Evolutionary conservation across 306 rosid species (phyloP).

Genomic region (Cucumis melo): DNA sequence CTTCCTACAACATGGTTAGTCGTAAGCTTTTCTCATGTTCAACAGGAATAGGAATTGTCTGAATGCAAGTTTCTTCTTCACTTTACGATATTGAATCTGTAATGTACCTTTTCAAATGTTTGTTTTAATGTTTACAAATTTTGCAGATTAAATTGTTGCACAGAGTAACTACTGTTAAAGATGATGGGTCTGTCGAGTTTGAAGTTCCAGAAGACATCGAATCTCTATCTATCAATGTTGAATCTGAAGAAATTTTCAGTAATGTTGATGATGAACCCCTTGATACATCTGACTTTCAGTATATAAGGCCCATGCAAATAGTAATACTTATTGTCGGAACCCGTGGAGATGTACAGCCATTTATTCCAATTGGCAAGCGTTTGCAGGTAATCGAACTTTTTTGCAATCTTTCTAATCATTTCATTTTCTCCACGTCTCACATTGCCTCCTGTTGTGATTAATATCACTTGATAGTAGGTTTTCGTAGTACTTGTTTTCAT

Average conservation of each 20-base stretch:
- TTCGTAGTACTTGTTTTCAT: not conserved
- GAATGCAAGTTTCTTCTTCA: not conserved
- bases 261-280: constrained; percentile 38
- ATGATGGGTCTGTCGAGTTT: constrained; percentile 87
- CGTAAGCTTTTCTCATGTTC: not conserved
- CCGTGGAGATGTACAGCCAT: constrained; percentile 97
- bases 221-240: constrained; percentile 42
- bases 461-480: not conserved
- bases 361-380: constrained; percentile 88
- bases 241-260: constrained; percentile 32
- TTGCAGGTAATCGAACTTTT: constrained; percentile 71
- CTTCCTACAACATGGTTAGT: not conserved
- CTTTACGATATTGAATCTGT: not conserved
- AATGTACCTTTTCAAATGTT: not conserved
- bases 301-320: constrained; percentile 69
- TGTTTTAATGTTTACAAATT: constrained; percentile 14
- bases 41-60: not conserved
- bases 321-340: constrained; percentile 98
- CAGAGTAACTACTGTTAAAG: constrained; percentile 85
- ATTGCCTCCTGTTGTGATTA: not conserved
- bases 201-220: constrained; percentile 72
- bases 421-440: not conserved
- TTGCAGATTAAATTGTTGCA: constrained; percentile 76
- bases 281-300: constrained; percentile 42
- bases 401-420: not conserved